Evolutionary conservation across 768 basidiomycete species (phyloP), one percentile per base, ranked within the genome.

Genomic region (Calvatia gigantea): DNA sequence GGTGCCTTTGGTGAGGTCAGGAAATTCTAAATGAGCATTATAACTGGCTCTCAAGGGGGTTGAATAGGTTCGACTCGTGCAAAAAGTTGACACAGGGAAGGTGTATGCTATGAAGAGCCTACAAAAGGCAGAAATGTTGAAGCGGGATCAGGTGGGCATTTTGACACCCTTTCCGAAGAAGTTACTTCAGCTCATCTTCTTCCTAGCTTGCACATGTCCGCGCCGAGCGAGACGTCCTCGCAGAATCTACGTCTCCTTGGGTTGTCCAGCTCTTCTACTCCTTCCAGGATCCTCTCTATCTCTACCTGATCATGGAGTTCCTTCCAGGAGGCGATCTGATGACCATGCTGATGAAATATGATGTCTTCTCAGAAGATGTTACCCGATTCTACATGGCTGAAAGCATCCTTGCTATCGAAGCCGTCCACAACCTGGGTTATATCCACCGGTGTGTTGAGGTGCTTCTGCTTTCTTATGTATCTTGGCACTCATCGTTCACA

Each of bases 331-430:
- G 96, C n/a, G 96, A 99, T 69, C 77, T 99, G 60, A 98, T 99
- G 96, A 98, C 97, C 11, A 99, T 98, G 96, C 77, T 99, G 63
- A 99, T 99, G 88, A 98, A 98, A 72, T 98, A 99, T 72, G 96
- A 98, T 70, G 90, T 96, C 6, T 98, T 98, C 75, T 93, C 92
- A 6, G 97, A 98, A 71, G 96, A 98, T 67, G 96, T 98, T 33
- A 95, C 94, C 28, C 87, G 96, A 56, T 98, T 99, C 73, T 99
- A 99, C 71, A 97, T 99, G 85, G 96, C 96, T 23, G 96, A 99
- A 71, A 97, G 94, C 68, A 92, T 98, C 58, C 80, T 98, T 25
- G 96, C 96, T 17, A 97, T 99, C 57, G 95, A 99, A 69, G 97
- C 95, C 2, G 95, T 99, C 1, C 96, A 99, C 70, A 91, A 91